Conservation (phyloP, 495 filamentous ascomycete species). For the Neurospora tetrasperma region DNA sequence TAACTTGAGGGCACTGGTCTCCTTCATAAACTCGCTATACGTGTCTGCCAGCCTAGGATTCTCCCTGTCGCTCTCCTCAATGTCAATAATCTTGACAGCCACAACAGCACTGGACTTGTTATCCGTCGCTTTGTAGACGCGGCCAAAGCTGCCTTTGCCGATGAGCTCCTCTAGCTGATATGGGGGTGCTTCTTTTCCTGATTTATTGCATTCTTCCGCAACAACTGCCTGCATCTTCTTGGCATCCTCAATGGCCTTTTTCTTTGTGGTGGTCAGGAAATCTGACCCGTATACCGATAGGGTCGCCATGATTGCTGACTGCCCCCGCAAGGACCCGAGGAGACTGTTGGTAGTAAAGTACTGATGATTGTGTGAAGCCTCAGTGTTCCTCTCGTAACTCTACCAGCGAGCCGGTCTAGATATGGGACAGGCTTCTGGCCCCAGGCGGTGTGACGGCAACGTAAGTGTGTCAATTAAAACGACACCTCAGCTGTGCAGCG, state of each 20-base stretch:
- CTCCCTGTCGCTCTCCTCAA: conserved; percentile 73
- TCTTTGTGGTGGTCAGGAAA: conserved; percentile 26
- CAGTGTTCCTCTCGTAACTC: not conserved
- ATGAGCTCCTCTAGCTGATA: conserved; percentile 85
- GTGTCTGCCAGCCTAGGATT: conserved; percentile 68
- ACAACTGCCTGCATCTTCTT: conserved; percentile 42
- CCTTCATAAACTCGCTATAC: conserved; percentile 76
- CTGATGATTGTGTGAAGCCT: not conserved
- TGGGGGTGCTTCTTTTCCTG: conserved; percentile 35
- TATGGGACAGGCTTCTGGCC: not conserved
- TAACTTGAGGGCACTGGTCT: conserved; percentile 76
- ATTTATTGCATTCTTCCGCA: conserved; percentile 36
- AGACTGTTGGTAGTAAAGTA: not conserved
- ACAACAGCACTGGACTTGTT: conserved; percentile 53
- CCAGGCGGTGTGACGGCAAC: not conserved
- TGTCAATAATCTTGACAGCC: conserved; percentile 90
- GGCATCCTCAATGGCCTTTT: conserved; percentile 46
- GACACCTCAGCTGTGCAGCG: not conserved
- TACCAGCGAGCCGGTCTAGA: not conserved
- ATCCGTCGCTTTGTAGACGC: conserved; percentile 76
- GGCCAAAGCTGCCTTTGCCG: conserved; percentile 90
- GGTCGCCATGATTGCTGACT: conserved; percentile 26
- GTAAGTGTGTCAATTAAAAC: not conserved
- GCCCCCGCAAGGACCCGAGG: not conserved
- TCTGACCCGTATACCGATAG: conserved; percentile 32